Conservation (phyloP, 2,329 filamentous ascomycete species). For the Clarireedia paspali region DNA sequence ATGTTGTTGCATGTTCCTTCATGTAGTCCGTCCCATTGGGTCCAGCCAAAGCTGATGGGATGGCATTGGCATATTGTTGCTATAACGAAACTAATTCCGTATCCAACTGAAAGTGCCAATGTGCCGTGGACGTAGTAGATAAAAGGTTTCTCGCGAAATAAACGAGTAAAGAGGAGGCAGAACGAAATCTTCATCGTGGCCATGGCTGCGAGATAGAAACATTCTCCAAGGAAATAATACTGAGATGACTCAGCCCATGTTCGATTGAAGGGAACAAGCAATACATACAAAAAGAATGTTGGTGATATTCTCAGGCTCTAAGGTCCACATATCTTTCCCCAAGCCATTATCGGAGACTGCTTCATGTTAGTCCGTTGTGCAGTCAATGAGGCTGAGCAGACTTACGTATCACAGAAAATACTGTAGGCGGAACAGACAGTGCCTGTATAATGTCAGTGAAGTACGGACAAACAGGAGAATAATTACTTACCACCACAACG, state of each 20-base stretch:
- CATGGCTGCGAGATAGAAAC: conserved; percentile 8
- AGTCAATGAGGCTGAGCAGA: background rate
- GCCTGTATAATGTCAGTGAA: background rate
- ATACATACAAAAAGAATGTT: conserved; percentile 1
- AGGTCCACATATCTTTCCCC: conserved; percentile 8
- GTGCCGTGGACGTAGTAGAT: conserved; percentile 17
- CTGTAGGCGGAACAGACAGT: background rate
- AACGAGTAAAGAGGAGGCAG: conserved; percentile 45
- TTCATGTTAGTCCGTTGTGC: background rate
- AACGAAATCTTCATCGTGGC: conserved; percentile 37
- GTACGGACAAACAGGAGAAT: background rate
- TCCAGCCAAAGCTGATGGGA: conserved; percentile 46
- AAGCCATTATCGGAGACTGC: conserved; percentile 7
- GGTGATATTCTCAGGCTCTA: conserved; percentile 2
- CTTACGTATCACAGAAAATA: background rate
- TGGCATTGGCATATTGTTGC: conserved; percentile 29
- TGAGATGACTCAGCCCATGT: background rate
- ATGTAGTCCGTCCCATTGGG: conserved; percentile 39
- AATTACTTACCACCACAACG: background rate
- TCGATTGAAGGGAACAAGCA: background rate
- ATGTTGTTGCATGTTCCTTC: conserved; percentile 41
- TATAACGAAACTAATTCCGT: conserved; percentile 3
- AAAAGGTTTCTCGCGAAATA: conserved; percentile 38
- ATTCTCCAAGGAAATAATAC: conserved; percentile 9
- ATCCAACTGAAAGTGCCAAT: conserved; percentile 29